Percentiles rank a stretch among this genome's conserved stretches.
Evolutionary conservation across 495 filamentous ascomycete genomes (phyloP).

Genomic region (Podospora appendiculata): DNA sequence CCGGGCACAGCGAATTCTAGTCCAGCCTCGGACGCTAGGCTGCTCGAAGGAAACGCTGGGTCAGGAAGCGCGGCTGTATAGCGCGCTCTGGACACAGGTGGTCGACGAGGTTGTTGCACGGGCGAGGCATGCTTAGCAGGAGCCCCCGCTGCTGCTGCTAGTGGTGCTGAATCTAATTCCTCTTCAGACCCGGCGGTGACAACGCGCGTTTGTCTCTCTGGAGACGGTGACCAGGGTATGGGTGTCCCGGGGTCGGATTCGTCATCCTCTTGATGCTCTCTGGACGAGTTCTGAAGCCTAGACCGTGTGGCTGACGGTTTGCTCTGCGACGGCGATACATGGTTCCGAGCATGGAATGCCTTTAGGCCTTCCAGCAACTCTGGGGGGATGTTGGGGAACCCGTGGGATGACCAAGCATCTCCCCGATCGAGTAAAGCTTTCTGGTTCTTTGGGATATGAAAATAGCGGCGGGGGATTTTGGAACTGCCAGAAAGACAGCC

Average conservation of each 20-base stretch:
- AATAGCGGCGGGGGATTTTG: constrained; percentile 6
- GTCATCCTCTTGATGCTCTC: too few species aligned
- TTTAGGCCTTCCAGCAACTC: constrained; percentile 28
- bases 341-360: constrained; percentile 9
- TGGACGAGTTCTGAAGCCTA: too few species aligned
- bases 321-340: too few species aligned
- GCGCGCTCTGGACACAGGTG: background rate
- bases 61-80: background rate
- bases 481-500: background rate
- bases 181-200: background rate
- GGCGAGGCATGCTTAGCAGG: background rate
- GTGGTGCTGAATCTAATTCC: background rate
- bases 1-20: constrained; percentile 47
- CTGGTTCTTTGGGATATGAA: constrained; percentile 54
- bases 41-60: constrained; percentile 20
- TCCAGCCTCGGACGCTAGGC: constrained; percentile 36
- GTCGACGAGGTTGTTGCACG: background rate
- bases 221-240: background rate
- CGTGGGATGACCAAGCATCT: constrained; percentile 31
- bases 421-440: constrained; percentile 43
- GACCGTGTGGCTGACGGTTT: too few species aligned
- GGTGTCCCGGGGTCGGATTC: background rate
- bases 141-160: background rate
- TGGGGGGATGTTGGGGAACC: constrained; percentile 30
- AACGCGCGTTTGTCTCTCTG: background rate